Evolutionary conservation across 1,139 yeast genomes (phyloP), one percentile per base, ranked within the genome.

Genomic region (Debaryomycetaceae sp.): DNA sequence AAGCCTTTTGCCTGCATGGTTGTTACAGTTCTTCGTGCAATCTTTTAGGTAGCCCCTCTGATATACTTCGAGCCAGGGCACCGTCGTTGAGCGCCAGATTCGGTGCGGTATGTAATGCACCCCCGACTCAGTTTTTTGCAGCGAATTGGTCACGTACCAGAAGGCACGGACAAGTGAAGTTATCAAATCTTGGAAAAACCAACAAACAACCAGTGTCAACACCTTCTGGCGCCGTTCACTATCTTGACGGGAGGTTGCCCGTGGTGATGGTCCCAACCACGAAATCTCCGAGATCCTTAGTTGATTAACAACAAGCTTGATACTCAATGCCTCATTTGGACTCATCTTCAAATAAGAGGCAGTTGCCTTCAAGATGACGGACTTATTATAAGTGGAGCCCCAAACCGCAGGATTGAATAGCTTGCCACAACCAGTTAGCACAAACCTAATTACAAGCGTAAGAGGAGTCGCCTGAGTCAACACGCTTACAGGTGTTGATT

Each of bases 71-170:
- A 71, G 42, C 65, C 74, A 77, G 0, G 53, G 45, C 7, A 45
- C 43, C 1, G 76, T 56, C 5, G 78, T 46, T 9, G 35, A 35
- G 6, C 45, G 46, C 96, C 96, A 89, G 1, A 59, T 52, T 17
- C 57, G 61, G 31, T 78, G 88, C 10, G 81, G 69, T 45, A 71
- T 85, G 48, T 65, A 85, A 1, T 65, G 37, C 6, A 51, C 31
- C 11, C 27, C 28, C 2, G 40, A 24, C 18, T 34, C 48, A 5
- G 47, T 46, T 1, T 58, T 48, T 3, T 70, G 65, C 2, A 78
- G 63, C 1, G 69, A 51, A 32, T 78, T 81, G 0, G 91, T 77
- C 3, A 82, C 77, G 47, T 83, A 81, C 65, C 89, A 89, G 45
- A 74, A 76, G 0, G 69, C 53, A 0, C 61, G 52, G 1, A 84